Percentiles rank a stretch among this genome's conserved stretches.
These are phyloP conservation scores for Quercus robur DNA, from an alignment of 306 rosid genomes.

Conservation along the genomic window DNA sequence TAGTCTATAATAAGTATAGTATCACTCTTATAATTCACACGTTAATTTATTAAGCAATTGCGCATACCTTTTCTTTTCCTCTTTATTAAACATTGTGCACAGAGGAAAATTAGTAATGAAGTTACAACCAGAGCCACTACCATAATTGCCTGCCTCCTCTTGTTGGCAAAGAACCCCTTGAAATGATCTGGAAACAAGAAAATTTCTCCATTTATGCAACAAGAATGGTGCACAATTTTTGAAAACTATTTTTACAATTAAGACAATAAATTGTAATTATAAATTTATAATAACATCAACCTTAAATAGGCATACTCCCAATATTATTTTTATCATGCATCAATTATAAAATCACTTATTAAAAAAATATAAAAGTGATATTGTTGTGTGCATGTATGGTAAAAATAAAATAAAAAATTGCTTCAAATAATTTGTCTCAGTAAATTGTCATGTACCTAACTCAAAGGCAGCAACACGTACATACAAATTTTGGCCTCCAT, in stretches of 20 bases:
- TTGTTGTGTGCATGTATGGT: no score
- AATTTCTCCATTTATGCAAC: no score
- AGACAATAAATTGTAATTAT: no score
- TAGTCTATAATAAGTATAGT: no score
- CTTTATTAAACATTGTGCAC: neutral
- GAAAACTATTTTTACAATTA: no score
- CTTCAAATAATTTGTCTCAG: no score
- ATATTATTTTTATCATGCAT: neutral
- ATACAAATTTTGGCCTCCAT: constrained; percentile 3
- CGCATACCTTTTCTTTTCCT: neutral
- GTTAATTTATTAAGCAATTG: no score
- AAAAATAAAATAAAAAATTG: no score
- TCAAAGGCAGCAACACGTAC: neutral
- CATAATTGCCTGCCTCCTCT: neutral
- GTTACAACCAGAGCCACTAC: neutral
- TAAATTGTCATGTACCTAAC: neutral
- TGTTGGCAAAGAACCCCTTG: neutral
- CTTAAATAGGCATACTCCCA: no score
- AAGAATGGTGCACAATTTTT: no score
- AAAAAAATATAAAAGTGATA: neutral
- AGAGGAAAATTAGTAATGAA: neutral
- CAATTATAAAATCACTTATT: neutral
- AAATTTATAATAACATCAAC: no score
- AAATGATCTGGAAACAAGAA: neutral
- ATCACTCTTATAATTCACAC: no score